Conservation (phyloP, 2,329 filamentous ascomycete species). For the Curvularia sp. region DNA sequence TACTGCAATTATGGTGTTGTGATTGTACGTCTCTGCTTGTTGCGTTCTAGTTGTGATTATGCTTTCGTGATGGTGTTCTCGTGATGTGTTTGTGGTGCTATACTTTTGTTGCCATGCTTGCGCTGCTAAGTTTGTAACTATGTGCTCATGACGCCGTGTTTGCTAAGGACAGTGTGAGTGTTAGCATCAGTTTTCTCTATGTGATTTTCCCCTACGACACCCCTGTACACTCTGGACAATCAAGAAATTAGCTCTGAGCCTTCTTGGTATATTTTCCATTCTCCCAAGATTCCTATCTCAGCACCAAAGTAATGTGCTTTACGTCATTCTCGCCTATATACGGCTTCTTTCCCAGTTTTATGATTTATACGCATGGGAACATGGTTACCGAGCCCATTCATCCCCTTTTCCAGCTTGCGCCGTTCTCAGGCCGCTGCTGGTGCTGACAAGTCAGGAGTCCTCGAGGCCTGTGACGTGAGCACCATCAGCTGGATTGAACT, state of each 20-base stretch:
- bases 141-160: neutral
- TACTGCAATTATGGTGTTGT: neutral
- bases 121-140: neutral
- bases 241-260: neutral
- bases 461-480: too few relatives aligned
- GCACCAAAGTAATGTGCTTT: neutral
- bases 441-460: too few relatives aligned
- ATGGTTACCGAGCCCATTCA: neutral
- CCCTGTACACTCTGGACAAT: neutral
- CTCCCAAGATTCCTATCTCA: neutral
- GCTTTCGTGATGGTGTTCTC: neutral
- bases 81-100: neutral
- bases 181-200: neutral
- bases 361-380: neutral
- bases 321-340: neutral
- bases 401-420: too few relatives aligned
- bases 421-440: too few relatives aligned
- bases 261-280: neutral
- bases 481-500: too few relatives aligned
- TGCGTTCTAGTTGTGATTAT: neutral
- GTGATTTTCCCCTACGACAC: neutral
- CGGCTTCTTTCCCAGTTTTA: neutral
- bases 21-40: neutral
- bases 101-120: neutral
- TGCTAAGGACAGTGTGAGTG: neutral